phyloP scores from a whole-genome alignment of 1,139 yeast genomes.

The Candida sp. region DNA sequence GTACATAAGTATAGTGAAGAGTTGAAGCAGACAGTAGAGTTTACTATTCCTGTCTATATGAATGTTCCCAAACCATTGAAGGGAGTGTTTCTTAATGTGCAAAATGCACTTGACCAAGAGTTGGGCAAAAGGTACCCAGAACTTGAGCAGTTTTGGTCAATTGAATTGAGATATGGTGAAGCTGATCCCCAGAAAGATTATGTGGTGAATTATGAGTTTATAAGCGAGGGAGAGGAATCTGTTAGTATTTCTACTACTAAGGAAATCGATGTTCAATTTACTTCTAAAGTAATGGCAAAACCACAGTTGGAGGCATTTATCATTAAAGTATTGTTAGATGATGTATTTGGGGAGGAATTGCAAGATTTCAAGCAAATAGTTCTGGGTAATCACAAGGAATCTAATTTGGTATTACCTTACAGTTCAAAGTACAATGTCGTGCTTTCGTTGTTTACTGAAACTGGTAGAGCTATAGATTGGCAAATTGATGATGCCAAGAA shows the following conservation, averaged over 20 bases:
- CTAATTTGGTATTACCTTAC: constrained; percentile 48
- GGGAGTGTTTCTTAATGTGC: constrained; percentile 24
- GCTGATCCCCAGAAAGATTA: constrained; percentile 9
- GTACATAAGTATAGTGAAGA: constrained; percentile 41
- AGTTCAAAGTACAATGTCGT: constrained; percentile 65
- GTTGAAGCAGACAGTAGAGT: constrained; percentile 30
- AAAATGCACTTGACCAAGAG: constrained; percentile 24
- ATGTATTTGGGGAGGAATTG: constrained; percentile 35
- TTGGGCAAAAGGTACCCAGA: constrained; percentile 19
- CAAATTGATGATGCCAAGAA: constrained; percentile 27
- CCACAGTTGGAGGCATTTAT: constrained; percentile 33
- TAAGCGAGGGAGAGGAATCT: constrained; percentile 9
- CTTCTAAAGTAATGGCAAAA: constrained; percentile 22
- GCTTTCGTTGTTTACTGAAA: constrained; percentile 51
- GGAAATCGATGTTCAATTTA: constrained; percentile 21
- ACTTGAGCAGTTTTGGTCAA: constrained; percentile 22
- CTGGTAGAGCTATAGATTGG: constrained; percentile 39
- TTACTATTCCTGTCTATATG: constrained; percentile 58
- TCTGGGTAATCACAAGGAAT: constrained; percentile 12
- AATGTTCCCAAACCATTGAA: constrained; percentile 34
- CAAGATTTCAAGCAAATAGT: constrained; percentile 15
- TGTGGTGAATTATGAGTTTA: constrained; percentile 5
- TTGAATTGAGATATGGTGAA: constrained; percentile 17
- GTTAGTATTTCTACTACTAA: constrained; percentile 33
- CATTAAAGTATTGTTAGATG: constrained; percentile 27